phyloP scores from a whole-genome alignment of 2,329 filamentous ascomycete species.

The Colletotrichum liriopes region DNA sequence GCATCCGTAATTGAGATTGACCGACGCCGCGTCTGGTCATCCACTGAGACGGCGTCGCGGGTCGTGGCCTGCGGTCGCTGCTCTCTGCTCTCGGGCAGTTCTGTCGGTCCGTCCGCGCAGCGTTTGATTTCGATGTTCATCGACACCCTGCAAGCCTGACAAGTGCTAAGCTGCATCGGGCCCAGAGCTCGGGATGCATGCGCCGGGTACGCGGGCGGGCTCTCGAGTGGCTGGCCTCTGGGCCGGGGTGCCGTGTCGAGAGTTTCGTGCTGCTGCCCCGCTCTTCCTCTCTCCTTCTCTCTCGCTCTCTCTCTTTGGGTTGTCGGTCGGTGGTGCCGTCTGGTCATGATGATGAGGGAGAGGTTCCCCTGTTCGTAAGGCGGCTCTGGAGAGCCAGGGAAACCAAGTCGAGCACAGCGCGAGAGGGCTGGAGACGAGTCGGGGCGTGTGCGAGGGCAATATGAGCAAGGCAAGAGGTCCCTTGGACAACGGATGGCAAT shows the following conservation, averaged over 20 bases:
- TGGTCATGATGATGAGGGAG: background rate
- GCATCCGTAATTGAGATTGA: constrained; percentile 8
- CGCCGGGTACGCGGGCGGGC: constrained; percentile 38
- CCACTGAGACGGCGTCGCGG: constrained; percentile 12
- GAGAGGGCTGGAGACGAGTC: background rate
- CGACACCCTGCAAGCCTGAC: constrained; percentile 35
- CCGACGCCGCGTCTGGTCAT: constrained; percentile 27
- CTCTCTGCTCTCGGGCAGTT: constrained; percentile 14
- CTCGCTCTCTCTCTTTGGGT: background rate
- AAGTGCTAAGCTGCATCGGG: constrained; percentile 36
- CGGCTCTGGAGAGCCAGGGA: background rate
- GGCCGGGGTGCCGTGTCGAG: constrained; percentile 18
- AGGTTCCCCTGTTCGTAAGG: constrained; percentile 14
- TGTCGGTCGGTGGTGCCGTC: background rate
- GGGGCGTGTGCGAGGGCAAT: background rate
- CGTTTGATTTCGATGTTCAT: constrained; percentile 43
- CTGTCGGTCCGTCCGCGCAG: constrained; percentile 33
- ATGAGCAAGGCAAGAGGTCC: background rate
- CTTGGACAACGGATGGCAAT: background rate
- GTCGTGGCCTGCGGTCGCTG: no score
- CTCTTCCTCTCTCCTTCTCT: background rate
- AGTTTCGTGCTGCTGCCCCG: background rate
- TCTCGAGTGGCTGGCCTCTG: constrained; percentile 9
- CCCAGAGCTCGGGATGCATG: constrained; percentile 31
- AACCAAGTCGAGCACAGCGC: background rate